A percentile compares a stretch with the other conserved stretches of the same genome.
These are phyloP conservation scores for Acorus calamus DNA, from an alignment of 106 monocot species.

Conservation along the genomic window DNA sequence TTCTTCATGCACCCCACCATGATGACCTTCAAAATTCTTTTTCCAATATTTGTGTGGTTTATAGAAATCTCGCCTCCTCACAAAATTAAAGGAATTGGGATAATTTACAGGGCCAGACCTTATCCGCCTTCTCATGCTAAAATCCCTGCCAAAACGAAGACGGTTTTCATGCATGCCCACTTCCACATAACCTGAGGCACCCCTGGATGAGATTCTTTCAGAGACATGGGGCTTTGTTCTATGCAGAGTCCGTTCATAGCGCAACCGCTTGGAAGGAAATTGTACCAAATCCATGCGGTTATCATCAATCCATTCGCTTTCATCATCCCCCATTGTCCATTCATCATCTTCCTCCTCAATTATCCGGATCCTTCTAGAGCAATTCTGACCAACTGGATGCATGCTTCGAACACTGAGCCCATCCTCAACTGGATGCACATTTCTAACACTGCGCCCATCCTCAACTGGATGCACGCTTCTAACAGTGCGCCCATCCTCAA, in stretches of 20 bases:
- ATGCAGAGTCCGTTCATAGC: conserved; percentile 5
- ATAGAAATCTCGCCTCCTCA: conserved; percentile 18
- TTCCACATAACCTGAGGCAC: neutral
- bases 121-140: conserved; percentile 45
- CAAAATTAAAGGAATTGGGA: conserved; percentile 12
- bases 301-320: conserved; percentile 10
- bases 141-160: neutral
- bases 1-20: conserved; percentile 6
- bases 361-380: conserved; percentile 17
- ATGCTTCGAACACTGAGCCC: conserved; percentile 9
- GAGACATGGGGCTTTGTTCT: conserved; percentile 3
- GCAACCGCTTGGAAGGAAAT: conserved; percentile 6
- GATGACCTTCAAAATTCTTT: conserved; percentile 9
- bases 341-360: too few species aligned
- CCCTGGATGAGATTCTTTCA: conserved; percentile 15
- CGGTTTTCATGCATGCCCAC: too few species aligned
- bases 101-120: conserved; percentile 21
- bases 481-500: conserved; percentile 10
- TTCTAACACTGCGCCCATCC: conserved; percentile 10
- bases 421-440: conserved; percentile 10
- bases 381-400: conserved; percentile 10
- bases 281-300: conserved; percentile 1
- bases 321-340: conserved; percentile 13
- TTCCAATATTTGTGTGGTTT: conserved; percentile 29
- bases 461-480: conserved; percentile 11